These are phyloP conservation scores for Salvia splendens DNA, from an alignment of 257 asterid genomes.

Conservation along the genomic window DNA sequence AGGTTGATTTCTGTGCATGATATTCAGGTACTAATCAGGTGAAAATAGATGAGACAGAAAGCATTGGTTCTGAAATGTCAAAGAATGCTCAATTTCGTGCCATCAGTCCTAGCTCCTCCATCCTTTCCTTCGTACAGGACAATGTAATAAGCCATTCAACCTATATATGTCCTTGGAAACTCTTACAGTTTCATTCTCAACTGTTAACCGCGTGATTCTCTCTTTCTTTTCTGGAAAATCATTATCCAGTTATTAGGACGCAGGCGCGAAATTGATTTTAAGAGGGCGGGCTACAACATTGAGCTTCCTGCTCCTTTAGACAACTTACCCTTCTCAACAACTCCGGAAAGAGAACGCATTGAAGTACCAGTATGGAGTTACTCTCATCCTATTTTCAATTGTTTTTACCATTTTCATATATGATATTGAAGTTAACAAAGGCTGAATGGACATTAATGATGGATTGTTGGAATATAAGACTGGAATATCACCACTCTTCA, in stretches of 20 bases:
- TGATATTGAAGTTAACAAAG: constrained; percentile 22
- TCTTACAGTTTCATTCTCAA: constrained; percentile 25
- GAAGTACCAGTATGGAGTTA: constrained; percentile 77
- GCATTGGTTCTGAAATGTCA: constrained; percentile 54
- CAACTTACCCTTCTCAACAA: constrained; percentile 80
- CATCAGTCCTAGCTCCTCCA: constrained; percentile 79
- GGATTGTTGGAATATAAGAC: constrained; percentile 22
- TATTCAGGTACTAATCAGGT: constrained; percentile 54
- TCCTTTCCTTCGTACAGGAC: constrained; percentile 90
- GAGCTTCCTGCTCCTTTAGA: constrained; percentile 87
- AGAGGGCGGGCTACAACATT: constrained; percentile 89
- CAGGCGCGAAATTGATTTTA: constrained; percentile 77
- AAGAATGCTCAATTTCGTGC: constrained; percentile 97
- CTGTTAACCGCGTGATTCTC: constrained; percentile 19
- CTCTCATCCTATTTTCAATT: constrained; percentile 29
- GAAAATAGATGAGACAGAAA: constrained; percentile 50
- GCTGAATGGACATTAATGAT: constrained; percentile 19
- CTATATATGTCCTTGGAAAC: constrained; percentile 33
- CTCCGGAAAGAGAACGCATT: constrained; percentile 80
- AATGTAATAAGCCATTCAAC: constrained; percentile 54
- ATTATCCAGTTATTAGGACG: constrained; percentile 84
- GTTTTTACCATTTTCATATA: constrained; percentile 6
- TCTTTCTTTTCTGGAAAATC: constrained; percentile 3
- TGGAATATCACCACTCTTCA: constrained; percentile 22
- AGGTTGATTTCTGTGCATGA: constrained; percentile 34